Conservation (phyloP, 208 protist genomes). For the Leishmania lainsoni region DNA sequence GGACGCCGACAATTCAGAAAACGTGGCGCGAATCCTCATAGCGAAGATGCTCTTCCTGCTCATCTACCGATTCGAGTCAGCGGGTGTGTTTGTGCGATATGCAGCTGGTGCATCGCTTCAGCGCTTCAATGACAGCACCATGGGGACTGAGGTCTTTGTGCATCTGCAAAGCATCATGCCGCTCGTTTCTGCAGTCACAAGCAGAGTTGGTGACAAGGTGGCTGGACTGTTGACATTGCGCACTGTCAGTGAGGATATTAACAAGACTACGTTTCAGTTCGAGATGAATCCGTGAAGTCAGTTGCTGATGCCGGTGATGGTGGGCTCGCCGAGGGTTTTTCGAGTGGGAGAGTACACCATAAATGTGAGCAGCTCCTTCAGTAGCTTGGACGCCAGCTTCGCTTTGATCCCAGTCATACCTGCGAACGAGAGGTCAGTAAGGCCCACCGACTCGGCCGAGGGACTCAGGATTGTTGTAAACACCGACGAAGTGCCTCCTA, state of each 20-base stretch:
- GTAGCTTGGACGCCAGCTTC: slow-evolving; percentile 28
- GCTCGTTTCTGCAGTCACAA: slow-evolving; percentile 42
- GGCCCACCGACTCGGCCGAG: slow-evolving; percentile 11
- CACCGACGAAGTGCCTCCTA: background rate
- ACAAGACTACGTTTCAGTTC: slow-evolving; percentile 61
- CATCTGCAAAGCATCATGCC: slow-evolving; percentile 46
- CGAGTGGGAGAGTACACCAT: slow-evolving; percentile 39
- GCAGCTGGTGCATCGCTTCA: slow-evolving; percentile 41
- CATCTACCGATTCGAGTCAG: slow-evolving; percentile 47
- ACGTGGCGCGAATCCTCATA: slow-evolving; percentile 57
- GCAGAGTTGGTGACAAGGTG: slow-evolving; percentile 29
- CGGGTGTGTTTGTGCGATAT: slow-evolving; percentile 52
- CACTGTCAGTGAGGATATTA: slow-evolving; percentile 57
- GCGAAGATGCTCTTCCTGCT: slow-evolving; percentile 59
- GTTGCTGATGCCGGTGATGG: slow-evolving; percentile 54
- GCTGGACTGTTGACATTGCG: slow-evolving; percentile 60
- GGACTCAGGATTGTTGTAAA: slow-evolving; percentile 7
- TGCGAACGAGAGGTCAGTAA: slow-evolving; percentile 4
- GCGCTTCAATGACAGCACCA: slow-evolving; percentile 41
- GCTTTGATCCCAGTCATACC: slow-evolving; percentile 17
- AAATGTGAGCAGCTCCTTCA: slow-evolving; percentile 21
- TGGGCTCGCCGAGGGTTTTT: slow-evolving; percentile 56
- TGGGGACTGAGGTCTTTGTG: slow-evolving; percentile 56
- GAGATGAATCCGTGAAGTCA: slow-evolving; percentile 58
- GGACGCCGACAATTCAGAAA: slow-evolving; percentile 40